These are phyloP conservation scores for Aspergillus ustus DNA, from an alignment of 2,329 filamentous ascomycete genomes.

Conservation along the genomic window DNA sequence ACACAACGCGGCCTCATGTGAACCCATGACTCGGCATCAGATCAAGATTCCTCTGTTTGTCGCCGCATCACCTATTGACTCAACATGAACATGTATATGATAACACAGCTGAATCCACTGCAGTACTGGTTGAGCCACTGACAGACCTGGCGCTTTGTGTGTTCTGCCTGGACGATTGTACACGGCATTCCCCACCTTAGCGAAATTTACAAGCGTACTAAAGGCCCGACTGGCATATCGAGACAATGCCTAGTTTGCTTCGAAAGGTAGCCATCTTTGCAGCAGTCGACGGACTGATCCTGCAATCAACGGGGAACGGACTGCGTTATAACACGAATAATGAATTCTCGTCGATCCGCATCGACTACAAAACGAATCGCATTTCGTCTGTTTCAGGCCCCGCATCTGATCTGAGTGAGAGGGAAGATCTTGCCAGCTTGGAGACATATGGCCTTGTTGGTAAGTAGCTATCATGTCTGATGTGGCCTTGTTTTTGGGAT, in stretches of 20 bases:
- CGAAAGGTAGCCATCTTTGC: constrained; percentile 82
- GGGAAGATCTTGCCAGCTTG: constrained; percentile 42
- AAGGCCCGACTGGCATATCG: constrained; percentile 7
- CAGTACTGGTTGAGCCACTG: constrained; percentile 3
- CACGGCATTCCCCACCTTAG: constrained; percentile 11
- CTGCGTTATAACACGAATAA: constrained; percentile 53
- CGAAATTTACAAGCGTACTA: constrained; percentile 7
- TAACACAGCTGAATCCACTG: background rate
- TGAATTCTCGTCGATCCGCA: constrained; percentile 64
- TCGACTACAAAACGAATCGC: constrained; percentile 69
- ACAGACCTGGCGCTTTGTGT: background rate
- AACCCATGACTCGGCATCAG: background rate
- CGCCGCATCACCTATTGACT: background rate
- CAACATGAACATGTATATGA: constrained; percentile 5
- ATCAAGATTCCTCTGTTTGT: background rate
- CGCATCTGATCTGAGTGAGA: constrained; percentile 31
- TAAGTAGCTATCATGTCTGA: constrained; percentile 36
- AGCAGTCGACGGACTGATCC: constrained; percentile 78
- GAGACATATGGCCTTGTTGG: constrained; percentile 62
- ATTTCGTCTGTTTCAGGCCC: constrained; percentile 53
- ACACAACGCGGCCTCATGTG: constrained; percentile 17
- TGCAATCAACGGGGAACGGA: constrained; percentile 69
- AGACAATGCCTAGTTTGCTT: constrained; percentile 72
- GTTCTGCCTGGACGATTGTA: background rate
- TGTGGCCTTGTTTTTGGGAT: background rate